Evolutionary conservation across 148 eudicot genomes (phyloP).

Genomic region (Dysphania ambrosioides): DNA sequence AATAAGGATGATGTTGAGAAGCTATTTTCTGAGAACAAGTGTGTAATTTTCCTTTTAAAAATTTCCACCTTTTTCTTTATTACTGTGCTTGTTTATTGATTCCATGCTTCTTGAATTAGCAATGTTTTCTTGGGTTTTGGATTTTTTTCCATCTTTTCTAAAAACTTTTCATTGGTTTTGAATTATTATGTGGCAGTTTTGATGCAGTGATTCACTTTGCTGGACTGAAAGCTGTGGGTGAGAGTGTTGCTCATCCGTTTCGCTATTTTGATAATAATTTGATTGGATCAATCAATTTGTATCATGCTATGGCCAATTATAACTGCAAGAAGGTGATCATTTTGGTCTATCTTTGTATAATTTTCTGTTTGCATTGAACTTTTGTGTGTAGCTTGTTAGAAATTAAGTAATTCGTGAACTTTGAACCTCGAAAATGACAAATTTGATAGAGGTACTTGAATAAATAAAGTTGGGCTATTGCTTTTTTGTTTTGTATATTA

Average conservation of each 20-base stretch:
- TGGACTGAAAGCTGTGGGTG: slow-evolving; percentile 86
- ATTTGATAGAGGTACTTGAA: background rate
- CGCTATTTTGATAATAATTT: slow-evolving; percentile 81
- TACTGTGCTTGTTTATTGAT: background rate
- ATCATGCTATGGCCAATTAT: slow-evolving; percentile 70
- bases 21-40: slow-evolving; percentile 59
- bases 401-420: too few species aligned
- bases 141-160: background rate
- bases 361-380: too few species aligned
- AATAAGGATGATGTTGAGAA: slow-evolving; percentile 72
- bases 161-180: background rate
- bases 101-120: background rate
- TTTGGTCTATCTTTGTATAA: background rate
- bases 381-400: too few species aligned
- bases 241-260: slow-evolving; percentile 67
- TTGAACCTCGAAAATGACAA: background rate
- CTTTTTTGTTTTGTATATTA: background rate
- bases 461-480: background rate
- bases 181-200: slow-evolving; percentile 38
- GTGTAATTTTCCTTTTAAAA: slow-evolving; percentile 13
- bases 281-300: slow-evolving; percentile 80
- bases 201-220: slow-evolving; percentile 94
- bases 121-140: background rate
- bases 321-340: slow-evolving; percentile 73
- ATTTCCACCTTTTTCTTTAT: background rate